Conservation (phyloP, 164 flowering plant genomes). For the Cinnamomum chago region DNA sequence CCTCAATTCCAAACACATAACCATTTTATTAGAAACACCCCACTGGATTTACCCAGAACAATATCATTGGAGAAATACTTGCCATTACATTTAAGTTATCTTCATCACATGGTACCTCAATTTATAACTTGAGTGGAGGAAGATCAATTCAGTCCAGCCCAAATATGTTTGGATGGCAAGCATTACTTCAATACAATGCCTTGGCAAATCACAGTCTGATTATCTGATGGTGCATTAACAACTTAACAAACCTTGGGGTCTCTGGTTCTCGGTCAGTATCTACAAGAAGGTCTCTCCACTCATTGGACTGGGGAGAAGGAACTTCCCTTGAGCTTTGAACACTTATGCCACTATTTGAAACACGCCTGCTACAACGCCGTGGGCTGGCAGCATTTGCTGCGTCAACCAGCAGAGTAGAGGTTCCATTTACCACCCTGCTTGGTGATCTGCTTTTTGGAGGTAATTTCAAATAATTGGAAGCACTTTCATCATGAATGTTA, state of each 20-base stretch:
- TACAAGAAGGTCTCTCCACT: constrained; percentile 26
- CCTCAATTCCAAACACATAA: no score
- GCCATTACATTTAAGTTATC: no score
- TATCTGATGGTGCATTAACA: neutral
- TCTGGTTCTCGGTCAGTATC: constrained; percentile 35
- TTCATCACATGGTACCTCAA: no score
- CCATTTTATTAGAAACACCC: no score
- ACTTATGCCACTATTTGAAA: constrained; percentile 30
- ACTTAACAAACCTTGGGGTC: constrained; percentile 42
- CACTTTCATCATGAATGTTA: constrained; percentile 28
- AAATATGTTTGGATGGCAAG: no score
- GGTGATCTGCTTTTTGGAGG: constrained; percentile 66
- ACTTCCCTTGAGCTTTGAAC: constrained; percentile 31
- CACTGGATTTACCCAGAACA: no score
- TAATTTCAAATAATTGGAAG: constrained; percentile 30
- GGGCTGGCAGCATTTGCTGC: constrained; percentile 33
- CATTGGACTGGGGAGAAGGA: constrained; percentile 31
- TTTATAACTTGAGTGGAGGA: no score
- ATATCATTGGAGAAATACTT: no score
- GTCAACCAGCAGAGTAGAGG: constrained; percentile 34
- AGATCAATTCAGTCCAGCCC: no score
- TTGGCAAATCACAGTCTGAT: no score
- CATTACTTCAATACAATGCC: no score
- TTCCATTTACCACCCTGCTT: constrained; percentile 27
- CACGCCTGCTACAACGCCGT: constrained; percentile 28